Base-by-base conservation (phyloP, 495 filamentous ascomycete genomes). In the Podospora pseudopauciseta region DNA sequence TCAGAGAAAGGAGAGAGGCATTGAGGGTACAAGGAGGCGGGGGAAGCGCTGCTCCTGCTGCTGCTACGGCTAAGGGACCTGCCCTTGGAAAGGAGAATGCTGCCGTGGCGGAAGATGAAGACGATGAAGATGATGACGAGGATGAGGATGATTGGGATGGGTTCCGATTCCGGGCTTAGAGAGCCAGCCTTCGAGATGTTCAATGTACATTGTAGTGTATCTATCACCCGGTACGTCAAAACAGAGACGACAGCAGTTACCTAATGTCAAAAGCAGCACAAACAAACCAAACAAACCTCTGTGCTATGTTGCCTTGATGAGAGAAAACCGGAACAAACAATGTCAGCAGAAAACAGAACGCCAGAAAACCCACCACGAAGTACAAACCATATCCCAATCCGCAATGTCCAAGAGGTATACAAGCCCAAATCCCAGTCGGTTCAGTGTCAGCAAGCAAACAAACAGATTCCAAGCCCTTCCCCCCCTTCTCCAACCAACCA, bases 1-100 rank as follows among this genome's bases (percentile, higher is more conserved):
- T 99, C 68, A 90, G 93, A 73, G 90, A 94, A 71, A 88, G 81
- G 60, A 77, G 88, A 54, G 86, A 86, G 69, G 82, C 79, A 26
- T 68, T 87, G 70, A 72, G 81, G 76, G 28, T 79, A 71, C 26
- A 74, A 70, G 18, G 75, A 67, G 15, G 72, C 69, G 27, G 69
- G 68, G 60, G 71, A 16, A 71, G 3, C n/a, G 61, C 15, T 26
- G 9, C 44, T 18, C 28, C 19, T 49, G 64, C 44, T 2, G 60
- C 61, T 0, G 74, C 62, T 5, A 69, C 68, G 49, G 76, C 70
- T 44, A 77, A 77, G 56, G 67, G 28, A n/a, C 58, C 44, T 49
- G 30, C 34, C 11, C n/a, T 58, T 27, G 77, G 76, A 20, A 79
- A 78, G 30, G 80, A 83, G 54, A 81, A 84, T 28, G 75, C 72